Conservation (phyloP, 1,284 basidiomycete genomes). For the Malassezia brasiliensis region DNA sequence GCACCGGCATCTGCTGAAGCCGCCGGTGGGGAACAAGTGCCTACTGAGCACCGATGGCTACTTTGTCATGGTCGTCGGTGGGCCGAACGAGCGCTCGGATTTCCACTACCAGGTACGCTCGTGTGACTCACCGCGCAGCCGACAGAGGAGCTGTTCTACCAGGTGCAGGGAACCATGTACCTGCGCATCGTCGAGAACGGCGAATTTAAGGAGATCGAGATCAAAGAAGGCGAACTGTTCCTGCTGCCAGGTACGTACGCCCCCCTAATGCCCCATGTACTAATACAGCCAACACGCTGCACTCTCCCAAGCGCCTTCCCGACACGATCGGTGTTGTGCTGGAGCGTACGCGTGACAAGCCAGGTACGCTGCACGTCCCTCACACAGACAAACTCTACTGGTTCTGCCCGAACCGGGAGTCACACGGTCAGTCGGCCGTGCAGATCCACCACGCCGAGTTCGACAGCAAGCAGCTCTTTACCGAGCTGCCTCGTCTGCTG, state of each 20-base stretch:
- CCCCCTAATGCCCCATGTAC: not conserved
- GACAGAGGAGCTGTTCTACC: slow-evolving; percentile 47
- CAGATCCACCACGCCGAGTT: slow-evolving; percentile 78
- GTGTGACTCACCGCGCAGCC: slow-evolving; percentile 12
- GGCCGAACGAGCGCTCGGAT: slow-evolving; percentile 42
- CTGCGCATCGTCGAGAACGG: slow-evolving; percentile 68
- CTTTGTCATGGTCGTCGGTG: slow-evolving; percentile 46
- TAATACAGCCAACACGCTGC: slow-evolving; percentile 65
- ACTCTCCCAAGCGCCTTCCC: slow-evolving; percentile 82
- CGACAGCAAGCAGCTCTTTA: slow-evolving; percentile 81
- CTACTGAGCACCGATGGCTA: slow-evolving; percentile 37
- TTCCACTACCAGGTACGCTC: slow-evolving; percentile 31
- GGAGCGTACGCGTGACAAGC: slow-evolving; percentile 62
- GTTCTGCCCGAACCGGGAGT: slow-evolving; percentile 69
- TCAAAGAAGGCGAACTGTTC: slow-evolving; percentile 94
- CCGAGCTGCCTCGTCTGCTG: slow-evolving; percentile 86
- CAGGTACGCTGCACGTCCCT: slow-evolving; percentile 39
- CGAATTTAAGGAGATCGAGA: slow-evolving; percentile 74
- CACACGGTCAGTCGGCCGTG: slow-evolving; percentile 59
- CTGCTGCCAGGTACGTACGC: slow-evolving; percentile 56
- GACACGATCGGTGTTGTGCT: slow-evolving; percentile 90
- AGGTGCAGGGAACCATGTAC: slow-evolving; percentile 59
- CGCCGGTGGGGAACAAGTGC: slow-evolving; percentile 48
- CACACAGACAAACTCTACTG: slow-evolving; percentile 68
- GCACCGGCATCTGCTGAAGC: slow-evolving; percentile 42